phyloP scores from a whole-genome alignment of 352 stramenopile genomes.

The Globisporangium paddicum region DNA sequence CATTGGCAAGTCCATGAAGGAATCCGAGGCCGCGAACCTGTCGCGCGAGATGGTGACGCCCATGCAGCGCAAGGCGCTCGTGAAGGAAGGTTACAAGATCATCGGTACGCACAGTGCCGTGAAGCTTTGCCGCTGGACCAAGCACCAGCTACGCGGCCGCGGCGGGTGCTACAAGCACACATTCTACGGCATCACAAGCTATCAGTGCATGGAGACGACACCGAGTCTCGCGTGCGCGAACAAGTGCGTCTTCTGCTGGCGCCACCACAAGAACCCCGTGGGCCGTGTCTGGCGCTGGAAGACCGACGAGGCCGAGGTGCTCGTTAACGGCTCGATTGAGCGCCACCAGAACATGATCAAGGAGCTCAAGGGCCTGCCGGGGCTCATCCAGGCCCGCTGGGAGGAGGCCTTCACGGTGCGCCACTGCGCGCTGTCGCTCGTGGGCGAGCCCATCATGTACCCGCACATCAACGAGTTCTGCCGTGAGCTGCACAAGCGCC shows the following conservation, averaged over 20 bases:
- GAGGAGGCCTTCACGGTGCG: slow-evolving; percentile 94
- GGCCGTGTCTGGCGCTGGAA: slow-evolving; percentile 98
- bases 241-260: slow-evolving; percentile 99
- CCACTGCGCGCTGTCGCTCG: slow-evolving; percentile 96
- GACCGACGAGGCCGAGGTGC: slow-evolving; percentile 93
- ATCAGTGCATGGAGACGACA: slow-evolving; percentile 99
- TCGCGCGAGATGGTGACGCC: slow-evolving; percentile 94
- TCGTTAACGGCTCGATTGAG: slow-evolving; percentile 92
- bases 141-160: slow-evolving; percentile 95
- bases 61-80: slow-evolving; percentile 91
- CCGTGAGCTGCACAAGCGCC: slow-evolving; percentile 90
- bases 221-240: slow-evolving; percentile 97
- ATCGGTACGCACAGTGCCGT: slow-evolving; percentile 98
- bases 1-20: slow-evolving; percentile 83
- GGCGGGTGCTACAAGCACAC: slow-evolving; percentile 99
- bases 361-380: slow-evolving; percentile 93
- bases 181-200: slow-evolving; percentile 99
- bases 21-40: slow-evolving; percentile 60
- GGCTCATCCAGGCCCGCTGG: slow-evolving; percentile 93
- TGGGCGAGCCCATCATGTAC: slow-evolving; percentile 99
- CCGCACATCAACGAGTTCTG: slow-evolving; percentile 97
- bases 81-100: slow-evolving; percentile 98
- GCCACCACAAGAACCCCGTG: slow-evolving; percentile 99
- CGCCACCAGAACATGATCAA: slow-evolving; percentile 94
- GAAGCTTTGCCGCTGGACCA: slow-evolving; percentile 99